Conservation (phyloP, 2,329 filamentous ascomycete genomes). For the Trichoderma koningii region DNA sequence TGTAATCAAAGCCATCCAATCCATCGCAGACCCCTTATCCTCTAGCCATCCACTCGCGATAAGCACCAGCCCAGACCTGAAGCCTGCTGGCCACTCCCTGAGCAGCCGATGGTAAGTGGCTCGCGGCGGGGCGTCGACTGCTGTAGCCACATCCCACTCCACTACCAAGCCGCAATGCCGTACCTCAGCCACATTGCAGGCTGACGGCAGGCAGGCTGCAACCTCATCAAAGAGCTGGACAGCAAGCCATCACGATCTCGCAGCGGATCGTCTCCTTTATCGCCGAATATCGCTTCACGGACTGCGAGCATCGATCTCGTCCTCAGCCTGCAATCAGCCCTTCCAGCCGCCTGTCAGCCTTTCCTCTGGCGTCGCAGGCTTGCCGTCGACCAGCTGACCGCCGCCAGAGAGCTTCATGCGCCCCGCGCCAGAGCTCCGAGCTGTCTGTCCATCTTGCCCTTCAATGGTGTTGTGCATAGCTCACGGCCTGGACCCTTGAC, state of each 20-base stretch:
- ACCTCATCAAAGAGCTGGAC: conserved; percentile 27
- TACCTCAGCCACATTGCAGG: conserved; percentile 38
- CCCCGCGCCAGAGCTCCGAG: conserved; percentile 37
- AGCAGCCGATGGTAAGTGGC: neutral
- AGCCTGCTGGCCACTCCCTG: conserved; percentile 3
- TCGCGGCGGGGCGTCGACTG: conserved; percentile 21
- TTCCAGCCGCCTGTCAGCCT: neutral
- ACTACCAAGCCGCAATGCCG: conserved; percentile 16
- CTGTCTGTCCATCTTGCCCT: conserved; percentile 29
- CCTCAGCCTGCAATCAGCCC: neutral
- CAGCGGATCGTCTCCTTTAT: neutral
- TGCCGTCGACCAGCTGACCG: conserved; percentile 10
- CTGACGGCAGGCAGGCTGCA: conserved; percentile 41
- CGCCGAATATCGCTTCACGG: neutral
- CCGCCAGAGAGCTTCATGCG: conserved; percentile 28
- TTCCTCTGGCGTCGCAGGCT: neutral
- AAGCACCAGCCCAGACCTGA: neutral
- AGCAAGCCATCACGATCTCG: conserved; percentile 1
- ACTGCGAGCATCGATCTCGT: neutral
- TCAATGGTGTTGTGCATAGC: conserved; percentile 42
- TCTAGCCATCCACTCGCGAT: neutral
- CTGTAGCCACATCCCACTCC: conserved; percentile 24
- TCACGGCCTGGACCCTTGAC: conserved; percentile 43
- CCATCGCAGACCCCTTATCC: conserved; percentile 1
- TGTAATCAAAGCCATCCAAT: neutral